Evolutionary conservation across 305 asterid genomes (phyloP).

Genomic region (Caryopteris hybrid): DNA sequence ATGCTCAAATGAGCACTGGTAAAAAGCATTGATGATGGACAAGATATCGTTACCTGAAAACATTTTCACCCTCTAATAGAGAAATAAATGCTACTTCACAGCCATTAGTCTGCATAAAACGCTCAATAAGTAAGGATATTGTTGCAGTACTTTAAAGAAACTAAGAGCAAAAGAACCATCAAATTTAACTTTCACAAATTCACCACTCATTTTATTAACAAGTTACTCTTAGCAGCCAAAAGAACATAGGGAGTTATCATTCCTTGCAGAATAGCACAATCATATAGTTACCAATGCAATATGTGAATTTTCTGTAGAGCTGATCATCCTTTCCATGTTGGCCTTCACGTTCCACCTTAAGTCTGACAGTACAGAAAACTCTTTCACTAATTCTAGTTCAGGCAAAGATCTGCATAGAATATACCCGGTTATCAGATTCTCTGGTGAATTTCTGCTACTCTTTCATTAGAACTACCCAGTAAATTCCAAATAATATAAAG

Average conservation of each 20-base stretch:
- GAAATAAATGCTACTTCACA: conserved; percentile 76
- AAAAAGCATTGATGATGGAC: conserved; percentile 18
- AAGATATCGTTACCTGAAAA: conserved; percentile 60
- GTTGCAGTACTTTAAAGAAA: neutral
- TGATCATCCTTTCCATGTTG: conserved; percentile 67
- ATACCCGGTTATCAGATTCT: conserved; percentile 16
- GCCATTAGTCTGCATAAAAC: conserved; percentile 56
- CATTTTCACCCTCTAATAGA: conserved; percentile 57
- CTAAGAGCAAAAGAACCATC: neutral
- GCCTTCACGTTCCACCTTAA: conserved; percentile 83
- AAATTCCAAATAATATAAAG: conserved; percentile 7
- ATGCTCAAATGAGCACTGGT: conserved; percentile 16
- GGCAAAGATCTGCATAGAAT: conserved; percentile 79
- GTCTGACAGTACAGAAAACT: conserved; percentile 52
- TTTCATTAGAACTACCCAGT: neutral
- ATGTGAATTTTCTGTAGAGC: conserved; percentile 59
- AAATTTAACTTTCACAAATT: neutral
- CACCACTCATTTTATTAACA: neutral
- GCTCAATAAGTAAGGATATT: conserved; percentile 20
- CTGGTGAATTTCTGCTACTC: conserved; percentile 12
- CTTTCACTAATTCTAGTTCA: conserved; percentile 67
- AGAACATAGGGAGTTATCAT: neutral
- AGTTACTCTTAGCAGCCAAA: neutral
- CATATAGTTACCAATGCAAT: conserved; percentile 55
- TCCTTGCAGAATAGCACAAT: conserved; percentile 13